Evolutionary conservation across 2,329 filamentous ascomycete species (phyloP), one percentile per base, ranked within the genome.

Genomic region (Xylariaceae sp.): DNA sequence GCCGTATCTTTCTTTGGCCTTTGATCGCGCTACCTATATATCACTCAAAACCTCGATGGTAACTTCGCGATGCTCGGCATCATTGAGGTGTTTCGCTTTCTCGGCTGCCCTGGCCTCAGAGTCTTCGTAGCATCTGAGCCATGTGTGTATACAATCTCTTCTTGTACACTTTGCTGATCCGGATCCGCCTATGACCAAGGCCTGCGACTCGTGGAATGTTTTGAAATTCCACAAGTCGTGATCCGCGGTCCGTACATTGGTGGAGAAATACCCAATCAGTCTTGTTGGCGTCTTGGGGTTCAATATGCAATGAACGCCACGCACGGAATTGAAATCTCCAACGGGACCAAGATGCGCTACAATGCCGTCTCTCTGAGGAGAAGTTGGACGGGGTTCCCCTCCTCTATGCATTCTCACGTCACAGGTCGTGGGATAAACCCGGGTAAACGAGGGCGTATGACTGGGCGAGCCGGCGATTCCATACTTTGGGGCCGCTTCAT

Each of bases 341-440:
- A 43, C 8, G 9, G 41, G 26, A 26, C 41, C 7, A 29, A 19
- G 26, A 43, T 11, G 27, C 3, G 12, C 11, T 8, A 29, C 41
- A 9, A 3, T 43, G 6, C 26, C 8, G 35, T 37, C 35, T 48
- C 42, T 5, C 26, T 34, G 34, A 40, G 3, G 47, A 53, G 47
- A 57, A 55, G 44, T 6, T 26, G 19, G 34, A 40, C 46, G n/a
- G 34, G 55, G 35, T 58, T 51, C 47, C 53, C 56, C 54, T 51
- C 53, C 34, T 27, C 27, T 12, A 11, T 32, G 7, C 40, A 46
- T 45, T n/a, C 29, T 43, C 47, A 19, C 47, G 32, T 43, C 47
- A 32, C 50, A 50, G 46, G 48, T 35, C 27, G 44, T 47, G 50
- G 56, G 56, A 43, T 54, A 58, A 58, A 58, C 56, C 41, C n/a